These are phyloP conservation scores for Balakata baccata DNA, from an alignment of 345 rosid genomes.

Conservation along the genomic window DNA sequence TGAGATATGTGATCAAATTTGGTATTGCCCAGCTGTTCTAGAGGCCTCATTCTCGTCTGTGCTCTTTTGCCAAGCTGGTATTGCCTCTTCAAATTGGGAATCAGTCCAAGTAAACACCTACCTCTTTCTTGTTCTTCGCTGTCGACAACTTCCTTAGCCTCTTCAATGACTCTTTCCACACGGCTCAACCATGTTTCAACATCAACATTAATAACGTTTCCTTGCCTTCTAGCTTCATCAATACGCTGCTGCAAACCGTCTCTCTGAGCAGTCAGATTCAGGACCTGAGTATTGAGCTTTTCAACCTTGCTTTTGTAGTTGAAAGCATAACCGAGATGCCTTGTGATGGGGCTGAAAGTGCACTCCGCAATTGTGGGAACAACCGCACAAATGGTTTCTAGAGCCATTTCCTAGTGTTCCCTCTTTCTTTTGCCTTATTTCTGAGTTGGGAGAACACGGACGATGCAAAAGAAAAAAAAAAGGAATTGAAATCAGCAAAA, in stretches of 20 bases:
- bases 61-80: conserved; percentile 9
- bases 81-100: conserved; percentile 7
- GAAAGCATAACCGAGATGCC: neutral
- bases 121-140: neutral
- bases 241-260: neutral
- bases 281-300: neutral
- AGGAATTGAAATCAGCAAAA: neutral
- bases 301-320: neutral
- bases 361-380: neutral
- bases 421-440: neutral
- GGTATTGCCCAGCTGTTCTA: too few relatives aligned
- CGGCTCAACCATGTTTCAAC: conserved; percentile 1
- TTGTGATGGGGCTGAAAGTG: neutral
- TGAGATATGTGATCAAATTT: neutral
- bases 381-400: neutral
- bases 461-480: neutral
- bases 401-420: neutral
- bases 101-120: conserved; percentile 1
- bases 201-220: neutral
- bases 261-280: neutral
- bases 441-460: neutral
- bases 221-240: neutral
- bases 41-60: neutral
- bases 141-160: neutral
- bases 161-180: neutral